Evolutionary conservation across 2,329 filamentous ascomycete species (phyloP).

Genomic region (Talaromyces sp.): DNA sequence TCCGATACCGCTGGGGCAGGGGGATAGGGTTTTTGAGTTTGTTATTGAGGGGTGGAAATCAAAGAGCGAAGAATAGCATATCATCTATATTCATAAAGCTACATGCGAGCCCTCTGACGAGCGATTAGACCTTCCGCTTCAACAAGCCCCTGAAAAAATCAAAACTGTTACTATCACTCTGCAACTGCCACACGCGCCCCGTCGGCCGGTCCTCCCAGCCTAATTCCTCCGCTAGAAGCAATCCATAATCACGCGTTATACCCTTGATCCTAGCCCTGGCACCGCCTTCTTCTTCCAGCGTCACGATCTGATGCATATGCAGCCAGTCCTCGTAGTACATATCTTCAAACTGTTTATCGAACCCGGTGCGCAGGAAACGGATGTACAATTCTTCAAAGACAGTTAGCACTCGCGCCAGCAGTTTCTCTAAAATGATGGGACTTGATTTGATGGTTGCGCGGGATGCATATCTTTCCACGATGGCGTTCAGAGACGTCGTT

Average conservation of each 20-base stretch:
- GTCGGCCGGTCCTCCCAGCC: constrained; percentile 69
- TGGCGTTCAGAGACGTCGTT: constrained; percentile 78
- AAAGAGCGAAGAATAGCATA: not conserved
- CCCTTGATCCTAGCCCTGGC: constrained; percentile 74
- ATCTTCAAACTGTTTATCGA: constrained; percentile 68
- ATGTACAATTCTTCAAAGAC: constrained; percentile 75
- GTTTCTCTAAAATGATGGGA: constrained; percentile 70
- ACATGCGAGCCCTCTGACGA: not conserved
- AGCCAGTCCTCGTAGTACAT: constrained; percentile 83
- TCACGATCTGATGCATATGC: constrained; percentile 72
- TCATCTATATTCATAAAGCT: not conserved
- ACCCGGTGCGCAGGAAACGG: constrained; percentile 72
- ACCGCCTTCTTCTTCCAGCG: constrained; percentile 76
- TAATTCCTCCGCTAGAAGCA: constrained; percentile 81
- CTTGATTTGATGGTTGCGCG: constrained; percentile 35
- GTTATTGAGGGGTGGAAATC: constrained; percentile 24
- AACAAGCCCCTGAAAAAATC: constrained; percentile 92
- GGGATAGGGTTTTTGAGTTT: constrained; percentile 48
- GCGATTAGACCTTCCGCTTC: constrained; percentile 63
- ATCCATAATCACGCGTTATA: constrained; percentile 87
- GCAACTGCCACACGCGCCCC: constrained; percentile 76
- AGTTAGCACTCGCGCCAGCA: constrained; percentile 77
- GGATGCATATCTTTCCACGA: constrained; percentile 54
- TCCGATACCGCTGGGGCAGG: constrained; percentile 46
- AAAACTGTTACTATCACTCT: constrained; percentile 98